Evolutionary conservation across 305 asterid species (phyloP), one percentile per base, ranked within the genome.

Genomic region (Caryopteris hybrid): DNA sequence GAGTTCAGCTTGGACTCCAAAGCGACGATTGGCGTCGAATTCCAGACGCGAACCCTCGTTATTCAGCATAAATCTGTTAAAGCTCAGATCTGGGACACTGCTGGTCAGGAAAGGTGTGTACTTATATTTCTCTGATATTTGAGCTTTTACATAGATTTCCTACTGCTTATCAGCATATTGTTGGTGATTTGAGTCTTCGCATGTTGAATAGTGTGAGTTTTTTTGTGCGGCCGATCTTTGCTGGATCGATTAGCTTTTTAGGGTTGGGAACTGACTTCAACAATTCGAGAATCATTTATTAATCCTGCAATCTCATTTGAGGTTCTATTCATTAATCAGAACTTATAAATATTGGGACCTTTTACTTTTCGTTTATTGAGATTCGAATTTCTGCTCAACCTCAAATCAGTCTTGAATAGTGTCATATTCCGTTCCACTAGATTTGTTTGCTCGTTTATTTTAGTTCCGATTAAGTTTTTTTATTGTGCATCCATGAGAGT

Each of bases 71-170:
- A 89, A 83, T 86, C 94, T 63, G 89, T 86, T 50, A 89, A 89
- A 76, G 95, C 96, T 78, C 96, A 86, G 94, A 86, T 89, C 94
- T 89, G 96, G 96, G 96, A 89, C 61, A 89, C 96, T 17, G 96
- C 96, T 69, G 96, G 96, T 34, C 96, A 89, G 65, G 96, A 89
- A 68, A 72, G 96, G 96, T 89, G 73, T 34, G 13, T 45, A 29
- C 14, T 3, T 6, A 10, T 36, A 14, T 61, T 10, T 43, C 0
- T 33, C 0, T 13, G 13, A n/a, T n/a, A n/a, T n/a, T n/a, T n/a
- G n/a, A n/a, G n/a, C n/a, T n/a, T n/a, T n/a, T n/a, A n/a, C n/a
- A n/a, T n/a, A n/a, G n/a, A 51, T 39, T 39, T 51, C 13, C 0
- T 34, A 3, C 46, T 53, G 57, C 12, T 38, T 31, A 11, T 43